Evolutionary conservation across 257 asterid species (phyloP).

Genomic region (Petrea volubilis): DNA sequence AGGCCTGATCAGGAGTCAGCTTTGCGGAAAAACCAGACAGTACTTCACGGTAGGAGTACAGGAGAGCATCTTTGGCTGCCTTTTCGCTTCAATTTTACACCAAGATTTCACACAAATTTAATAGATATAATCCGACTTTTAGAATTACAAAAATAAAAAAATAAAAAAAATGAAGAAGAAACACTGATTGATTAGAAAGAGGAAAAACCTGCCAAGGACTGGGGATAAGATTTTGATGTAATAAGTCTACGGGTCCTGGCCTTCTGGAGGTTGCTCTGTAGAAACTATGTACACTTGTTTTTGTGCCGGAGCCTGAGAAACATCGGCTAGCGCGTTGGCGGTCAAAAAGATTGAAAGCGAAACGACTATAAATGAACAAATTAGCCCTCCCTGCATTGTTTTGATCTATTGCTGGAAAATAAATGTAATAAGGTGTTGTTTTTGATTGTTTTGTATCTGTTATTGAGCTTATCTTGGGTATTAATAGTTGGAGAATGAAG

Average conservation of each 20-base stretch:
- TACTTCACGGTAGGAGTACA: constrained; percentile 36
- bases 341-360: background rate
- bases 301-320: too few species aligned
- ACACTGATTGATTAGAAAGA: background rate
- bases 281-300: constrained; percentile 1
- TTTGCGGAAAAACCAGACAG: constrained; percentile 50
- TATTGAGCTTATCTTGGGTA: too few species aligned
- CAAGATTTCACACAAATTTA: background rate
- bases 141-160: background rate
- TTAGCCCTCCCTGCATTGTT: background rate
- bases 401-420: background rate
- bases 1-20: constrained; percentile 48
- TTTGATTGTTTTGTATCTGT: background rate
- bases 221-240: constrained; percentile 3
- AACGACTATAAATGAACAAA: background rate
- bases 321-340: background rate
- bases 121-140: too few species aligned
- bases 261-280: background rate
- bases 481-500: too few species aligned
- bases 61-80: constrained; percentile 50
- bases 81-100: constrained; percentile 34
- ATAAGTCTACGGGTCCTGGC: background rate
- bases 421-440: background rate
- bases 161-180: background rate
- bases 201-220: constrained; percentile 15